Evolutionary conservation across 208 protist species (phyloP).

Genomic region (Phytomonas sp.): DNA sequence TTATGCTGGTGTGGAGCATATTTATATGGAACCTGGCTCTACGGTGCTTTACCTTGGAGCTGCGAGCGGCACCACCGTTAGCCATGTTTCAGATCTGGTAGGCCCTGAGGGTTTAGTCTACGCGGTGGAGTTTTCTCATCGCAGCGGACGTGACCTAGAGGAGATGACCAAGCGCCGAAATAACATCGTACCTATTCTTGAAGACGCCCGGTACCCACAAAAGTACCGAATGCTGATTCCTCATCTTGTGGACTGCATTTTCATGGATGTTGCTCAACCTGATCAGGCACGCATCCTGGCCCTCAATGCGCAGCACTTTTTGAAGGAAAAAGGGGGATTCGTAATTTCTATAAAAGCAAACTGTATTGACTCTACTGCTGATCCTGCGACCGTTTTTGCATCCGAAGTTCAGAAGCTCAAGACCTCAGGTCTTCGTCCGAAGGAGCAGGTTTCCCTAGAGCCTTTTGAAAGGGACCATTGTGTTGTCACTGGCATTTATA

Average conservation of each 20-base stretch:
- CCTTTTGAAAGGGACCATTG: conserved; percentile 99
- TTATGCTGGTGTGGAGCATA: conserved; percentile 96
- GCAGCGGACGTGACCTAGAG: conserved; percentile 98
- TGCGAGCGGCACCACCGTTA: conserved; percentile 99
- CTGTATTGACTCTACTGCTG: conserved; percentile 99
- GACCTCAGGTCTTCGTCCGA: conserved; percentile 93
- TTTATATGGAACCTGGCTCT: conserved; percentile 96
- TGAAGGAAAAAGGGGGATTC: conserved; percentile 98
- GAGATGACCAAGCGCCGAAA: conserved; percentile 98
- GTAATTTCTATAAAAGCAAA: conserved; percentile 99
- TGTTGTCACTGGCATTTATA: conserved; percentile 90
- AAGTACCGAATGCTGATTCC: conserved; percentile 99
- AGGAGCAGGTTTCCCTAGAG: conserved; percentile 98
- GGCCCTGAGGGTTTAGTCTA: conserved; percentile 98
- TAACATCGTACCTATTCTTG: conserved; percentile 99
- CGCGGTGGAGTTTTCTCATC: conserved; percentile 99
- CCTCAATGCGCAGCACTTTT: conserved; percentile 98
- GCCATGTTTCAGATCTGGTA: conserved; percentile 99
- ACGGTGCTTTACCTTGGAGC: conserved; percentile 99
- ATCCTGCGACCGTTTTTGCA: conserved; percentile 96
- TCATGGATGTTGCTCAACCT: conserved; percentile 99
- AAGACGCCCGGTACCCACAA: conserved; percentile 99
- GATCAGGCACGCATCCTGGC: conserved; percentile 99
- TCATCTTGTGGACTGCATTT: conserved; percentile 98
- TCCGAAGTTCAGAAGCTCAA: conserved; percentile 95